A percentile compares a stretch with the other conserved stretches of the same genome.
Evolutionary conservation across 768 basidiomycete species (phyloP).

Genomic region (Naganishia randhawae): DNA sequence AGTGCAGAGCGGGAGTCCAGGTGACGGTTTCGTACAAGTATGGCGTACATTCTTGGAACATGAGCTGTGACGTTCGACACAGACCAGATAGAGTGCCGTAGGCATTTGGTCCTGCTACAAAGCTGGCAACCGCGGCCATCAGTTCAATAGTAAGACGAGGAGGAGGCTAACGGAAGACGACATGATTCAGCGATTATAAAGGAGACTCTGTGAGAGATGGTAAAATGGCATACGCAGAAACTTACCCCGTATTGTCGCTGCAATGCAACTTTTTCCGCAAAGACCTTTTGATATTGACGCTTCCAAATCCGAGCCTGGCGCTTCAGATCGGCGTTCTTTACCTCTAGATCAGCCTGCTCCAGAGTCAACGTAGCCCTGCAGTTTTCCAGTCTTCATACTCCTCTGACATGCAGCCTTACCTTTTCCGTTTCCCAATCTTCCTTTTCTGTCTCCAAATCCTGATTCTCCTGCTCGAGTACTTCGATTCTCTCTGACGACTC

Average conservation of each 20-base stretch:
- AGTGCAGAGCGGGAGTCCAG: too few species aligned
- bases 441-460: conserved; percentile 30
- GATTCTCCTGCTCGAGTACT: conserved; percentile 53
- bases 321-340: background rate
- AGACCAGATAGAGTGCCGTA: background rate
- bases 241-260: conserved; percentile 52
- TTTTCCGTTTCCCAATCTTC: background rate
- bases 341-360: background rate
- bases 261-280: conserved; percentile 30
- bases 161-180: background rate
- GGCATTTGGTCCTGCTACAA: background rate
- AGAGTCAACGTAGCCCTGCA: too few species aligned
- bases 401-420: background rate
- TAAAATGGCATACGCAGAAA: too few species aligned
- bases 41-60: too few species aligned
- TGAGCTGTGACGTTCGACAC: too few species aligned
- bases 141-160: background rate
- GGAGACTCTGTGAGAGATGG: too few species aligned
- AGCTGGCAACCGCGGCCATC: background rate
- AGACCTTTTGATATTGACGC: conserved; percentile 29
- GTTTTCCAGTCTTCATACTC: background rate
- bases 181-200: background rate
- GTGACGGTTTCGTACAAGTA: too few species aligned
- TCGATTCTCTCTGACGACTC: conserved; percentile 40
- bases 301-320: conserved; percentile 25